Percentiles rank a stretch among this genome's conserved stretches.
These are phyloP conservation scores for Scenedesmus sp. DNA, from an alignment of 163 green algal species.

Conservation along the genomic window DNA sequence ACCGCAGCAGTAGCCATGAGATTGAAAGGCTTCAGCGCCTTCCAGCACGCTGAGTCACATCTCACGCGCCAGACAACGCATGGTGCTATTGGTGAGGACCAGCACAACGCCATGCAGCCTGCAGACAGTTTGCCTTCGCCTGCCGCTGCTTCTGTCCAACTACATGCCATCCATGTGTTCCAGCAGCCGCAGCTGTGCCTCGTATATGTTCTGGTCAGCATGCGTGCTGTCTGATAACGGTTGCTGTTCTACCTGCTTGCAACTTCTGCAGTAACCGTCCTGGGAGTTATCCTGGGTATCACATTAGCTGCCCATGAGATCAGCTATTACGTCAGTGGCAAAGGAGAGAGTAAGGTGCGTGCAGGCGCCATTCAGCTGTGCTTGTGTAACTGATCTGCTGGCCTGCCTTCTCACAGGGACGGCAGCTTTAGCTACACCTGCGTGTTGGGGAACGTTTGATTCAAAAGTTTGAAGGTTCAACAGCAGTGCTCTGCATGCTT, in stretches of 20 bases:
- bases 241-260: not conserved
- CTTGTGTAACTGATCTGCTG: not conserved
- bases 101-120: not conserved
- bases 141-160: not conserved
- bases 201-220: not conserved
- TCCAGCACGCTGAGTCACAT: slow-evolving; percentile 37
- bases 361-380: not conserved
- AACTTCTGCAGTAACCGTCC: slow-evolving; percentile 37
- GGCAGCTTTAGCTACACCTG: too few species aligned
- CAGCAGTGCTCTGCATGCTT: too few species aligned
- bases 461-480: too few species aligned
- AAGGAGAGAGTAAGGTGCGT: slow-evolving; percentile 43
- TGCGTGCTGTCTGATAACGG: not conserved
- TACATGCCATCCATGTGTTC: not conserved
- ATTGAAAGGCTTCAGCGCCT: slow-evolving; percentile 46
- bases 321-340: slow-evolving; percentile 30
- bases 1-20: slow-evolving; percentile 8
- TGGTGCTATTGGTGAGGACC: slow-evolving; percentile 46
- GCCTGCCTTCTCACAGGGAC: too few species aligned
- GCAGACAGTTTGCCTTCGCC: not conserved
- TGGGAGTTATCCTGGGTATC: slow-evolving; percentile 44
- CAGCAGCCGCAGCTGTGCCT: not conserved
- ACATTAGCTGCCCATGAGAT: slow-evolving; percentile 35
- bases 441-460: too few species aligned
- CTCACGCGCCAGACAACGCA: slow-evolving; percentile 40